These are phyloP conservation scores for Aspergillus nanangensis DNA, from an alignment of 495 filamentous ascomycete species.

Conservation along the genomic window DNA sequence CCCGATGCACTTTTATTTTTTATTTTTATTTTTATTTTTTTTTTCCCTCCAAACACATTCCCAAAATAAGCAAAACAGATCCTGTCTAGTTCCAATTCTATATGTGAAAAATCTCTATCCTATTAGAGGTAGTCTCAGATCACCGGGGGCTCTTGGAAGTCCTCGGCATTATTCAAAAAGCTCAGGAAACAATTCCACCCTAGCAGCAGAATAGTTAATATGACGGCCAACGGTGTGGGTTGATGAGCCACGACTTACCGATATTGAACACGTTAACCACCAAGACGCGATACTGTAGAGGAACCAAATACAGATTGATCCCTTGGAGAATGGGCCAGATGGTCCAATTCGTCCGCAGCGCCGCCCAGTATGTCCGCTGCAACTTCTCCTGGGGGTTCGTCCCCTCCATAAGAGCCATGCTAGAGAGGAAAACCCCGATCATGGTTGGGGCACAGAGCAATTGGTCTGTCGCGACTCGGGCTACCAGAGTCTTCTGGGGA, in stretches of 20 bases:
- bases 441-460: conserved; percentile 69
- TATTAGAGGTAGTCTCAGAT: too few species aligned
- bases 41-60: too few species aligned
- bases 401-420: conserved; percentile 75
- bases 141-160: not conserved
- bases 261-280: conserved; percentile 73
- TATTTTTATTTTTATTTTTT: too few species aligned
- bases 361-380: conserved; percentile 52
- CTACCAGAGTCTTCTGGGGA: conserved; percentile 14
- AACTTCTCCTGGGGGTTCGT: conserved; percentile 58
- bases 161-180: conserved; percentile 4
- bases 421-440: conserved; percentile 67
- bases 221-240: too few species aligned
- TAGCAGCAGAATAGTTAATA: not conserved
- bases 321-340: conserved; percentile 83
- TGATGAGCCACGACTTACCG: conserved; percentile 32
- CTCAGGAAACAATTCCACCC: conserved; percentile 13
- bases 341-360: conserved; percentile 70
- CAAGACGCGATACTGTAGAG: conserved; percentile 69
- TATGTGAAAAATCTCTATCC: too few species aligned
- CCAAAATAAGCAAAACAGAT: too few species aligned
- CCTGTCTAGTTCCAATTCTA: too few species aligned
- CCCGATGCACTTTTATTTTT: too few species aligned
- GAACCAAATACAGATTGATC: conserved; percentile 76
- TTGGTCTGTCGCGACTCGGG: conserved; percentile 74